Base-by-base conservation (phyloP, 1,284 basidiomycete species). In the Sparassis latifolia region DNA sequence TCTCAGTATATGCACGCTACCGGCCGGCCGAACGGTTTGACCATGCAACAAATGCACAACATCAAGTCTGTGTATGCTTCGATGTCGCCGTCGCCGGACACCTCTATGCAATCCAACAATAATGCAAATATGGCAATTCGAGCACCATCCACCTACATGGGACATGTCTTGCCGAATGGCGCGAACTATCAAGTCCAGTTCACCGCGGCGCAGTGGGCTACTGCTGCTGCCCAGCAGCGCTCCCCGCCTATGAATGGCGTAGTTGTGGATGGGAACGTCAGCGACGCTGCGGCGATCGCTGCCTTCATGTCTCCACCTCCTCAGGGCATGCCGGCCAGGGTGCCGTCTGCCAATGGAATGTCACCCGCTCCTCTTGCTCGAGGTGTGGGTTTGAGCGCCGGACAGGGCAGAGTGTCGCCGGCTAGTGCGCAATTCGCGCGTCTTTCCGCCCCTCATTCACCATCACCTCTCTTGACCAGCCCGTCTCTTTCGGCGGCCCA, bases 381-480 rank as follows among this genome's bases (percentile, higher is more conserved):
- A n/a, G 58, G 52, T 3, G 51, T 63, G 29, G 60, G 65, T 55
- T 69, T 68, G 53, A 53, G 69, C 10, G 70, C 71, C 27, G 70
- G 68, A 9, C 74, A 76, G 54, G 61, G 59, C 38, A 49, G 62
- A 39, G 60, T 54, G 31, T 61, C 62, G 1, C 58, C 61, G 2
- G 62, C 55, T 27, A 59, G 56, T n/a, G 28, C 56, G 10, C 62
- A 62, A 48, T 58, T 64, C 46, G 60, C 62, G 4, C 65, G 66
- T 9, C 55, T 66, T 4, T 49, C 61, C 5, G 50, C 61, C 5
- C 66, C 69, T 3, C 74, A 73, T 52, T 68, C 75, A 0, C 69
- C 79, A 53, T 80, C 82, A 2, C 80, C 81, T 2, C 79, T 76
- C 53, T 59, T 78, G 53, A 77, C 79, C 45, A 75, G 70, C 55